Base-by-base conservation (phyloP, 306 rosid species). In the Trifolium fragiferum region DNA sequence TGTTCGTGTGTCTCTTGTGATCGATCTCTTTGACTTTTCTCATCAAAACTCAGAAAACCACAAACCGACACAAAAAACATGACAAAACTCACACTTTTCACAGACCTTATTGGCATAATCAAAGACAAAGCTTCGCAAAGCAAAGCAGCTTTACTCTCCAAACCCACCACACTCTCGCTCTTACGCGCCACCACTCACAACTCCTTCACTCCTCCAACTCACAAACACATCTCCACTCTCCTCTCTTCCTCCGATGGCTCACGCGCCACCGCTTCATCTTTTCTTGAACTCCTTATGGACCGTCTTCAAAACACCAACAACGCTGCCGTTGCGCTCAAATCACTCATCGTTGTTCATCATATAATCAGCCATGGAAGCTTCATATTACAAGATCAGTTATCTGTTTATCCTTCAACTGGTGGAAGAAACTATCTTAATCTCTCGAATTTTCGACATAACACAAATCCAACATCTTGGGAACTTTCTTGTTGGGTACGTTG, bases 401-500 rank as follows among this genome's bases (percentile, higher is more conserved):
- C 97, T 14, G 86, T 91, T 0, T 88, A 76, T 71, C 97, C 98
- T 20, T 30, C 83, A 30, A 1, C 74, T 12, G 97, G 97, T 14
- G 98, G 98, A 32, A 78, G 98, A 69, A 93, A 93, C 82, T 89
- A 91, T 89, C 98, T 93, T 4, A 91, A 91, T 19, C 96, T 93
- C 72, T 91, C 98, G n/a, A 81, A 87, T 65, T 93, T 93, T 78
- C 88, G 97, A 0, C 93, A 86, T 77, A 68, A 14, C 40, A 76
- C 80, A 7, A 70, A 65, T 46, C 86, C 88, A 9, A 16, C 77
- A 0, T 61, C 89, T 0, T 93, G 97, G 98, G 86, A 89, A 37
- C 92, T 91, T 35, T 91, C 97, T 0, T 84, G 87, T 0, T 91
- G 96, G 94, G 97, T 89, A 11, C 84, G 97, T 8, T 93, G 96